Evolutionary conservation across 139 green algal genomes (phyloP), one percentile per base, ranked within the genome.

Genomic region (Chlorella sp.): DNA sequence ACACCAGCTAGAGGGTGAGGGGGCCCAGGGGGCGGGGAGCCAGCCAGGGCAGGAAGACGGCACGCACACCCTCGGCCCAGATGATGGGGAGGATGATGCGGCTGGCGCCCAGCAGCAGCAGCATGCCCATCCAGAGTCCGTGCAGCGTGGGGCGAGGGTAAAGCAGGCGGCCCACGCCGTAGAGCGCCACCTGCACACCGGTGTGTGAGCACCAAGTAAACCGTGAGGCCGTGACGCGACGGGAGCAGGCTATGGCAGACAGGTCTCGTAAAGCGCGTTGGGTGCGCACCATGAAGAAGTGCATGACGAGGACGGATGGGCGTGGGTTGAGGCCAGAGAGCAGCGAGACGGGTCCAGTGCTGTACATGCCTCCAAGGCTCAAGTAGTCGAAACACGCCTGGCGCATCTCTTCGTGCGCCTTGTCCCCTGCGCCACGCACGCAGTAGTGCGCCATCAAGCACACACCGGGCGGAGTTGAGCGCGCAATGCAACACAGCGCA

Each of bases 351-450:
- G 95, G 94, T 14, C 93, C 93, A 1, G 69, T 49, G 1, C 85
- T 84, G 81, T 89, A 96, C 14, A 87, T 82, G 69, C 95, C 95
- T 20, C 95, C 95, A 26, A 94, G 85, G 0, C 79, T 75, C 35
- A 99, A 86, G 86, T 99, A 99, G 77, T 99, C 90, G 73, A 99
- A 99, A 86, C 95, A 99, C 1, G 95, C 95, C 62, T 92, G 82
- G 4, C 93, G 84, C 95, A 99, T 99, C 78, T 96, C 94, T 74
- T 97, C 91, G 60, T 99, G 93, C 20, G 94, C 91, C 5, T 85
- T 50, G 65, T 86, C 76, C 31, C 85, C 86, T n/a, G n/a, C n/a
- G n/a, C n/a, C n/a, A n/a, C n/a, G n/a, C n/a, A n/a, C n/a, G n/a
- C n/a, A n/a, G n/a, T n/a, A n/a, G n/a, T n/a, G n/a, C n/a, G n/a